Evolutionary conservation across 1,284 basidiomycete species (phyloP).

Genomic region (Puccinia horiana): DNA sequence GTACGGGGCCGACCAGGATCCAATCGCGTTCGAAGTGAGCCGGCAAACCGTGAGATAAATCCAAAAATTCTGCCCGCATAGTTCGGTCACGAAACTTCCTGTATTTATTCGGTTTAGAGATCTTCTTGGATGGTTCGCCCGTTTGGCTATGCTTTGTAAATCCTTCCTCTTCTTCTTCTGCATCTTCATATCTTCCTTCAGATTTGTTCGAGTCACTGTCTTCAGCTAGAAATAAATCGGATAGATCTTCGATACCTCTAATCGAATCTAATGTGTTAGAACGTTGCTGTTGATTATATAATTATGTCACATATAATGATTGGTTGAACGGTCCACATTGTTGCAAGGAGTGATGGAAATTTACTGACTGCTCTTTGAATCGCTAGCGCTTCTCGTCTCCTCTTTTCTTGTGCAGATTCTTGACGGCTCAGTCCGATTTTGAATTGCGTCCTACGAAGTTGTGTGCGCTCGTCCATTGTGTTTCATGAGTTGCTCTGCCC

Average conservation of each 20-base stretch:
- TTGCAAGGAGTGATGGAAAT: neutral
- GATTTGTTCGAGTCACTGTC: neutral
- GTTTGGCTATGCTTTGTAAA: neutral
- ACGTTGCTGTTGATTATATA: constrained; percentile 12
- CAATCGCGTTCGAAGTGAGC: constrained; percentile 28
- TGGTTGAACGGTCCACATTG: neutral
- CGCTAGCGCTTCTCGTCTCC: constrained; percentile 32
- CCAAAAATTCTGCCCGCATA: constrained; percentile 42
- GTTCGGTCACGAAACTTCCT: constrained; percentile 9
- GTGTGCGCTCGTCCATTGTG: constrained; percentile 15
- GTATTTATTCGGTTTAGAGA: constrained; percentile 8
- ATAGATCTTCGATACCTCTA: constrained; percentile 31
- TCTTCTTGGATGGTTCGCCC: neutral
- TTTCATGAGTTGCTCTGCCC: too few species aligned
- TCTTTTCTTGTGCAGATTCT: neutral
- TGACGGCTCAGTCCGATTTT: neutral
- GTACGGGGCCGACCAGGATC: constrained; percentile 40
- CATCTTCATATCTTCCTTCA: constrained; percentile 29
- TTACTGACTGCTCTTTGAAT: constrained; percentile 26
- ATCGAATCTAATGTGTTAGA: constrained; percentile 32
- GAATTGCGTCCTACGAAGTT: constrained; percentile 10
- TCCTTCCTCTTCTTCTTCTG: constrained; percentile 11
- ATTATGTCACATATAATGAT: neutral
- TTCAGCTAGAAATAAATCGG: neutral
- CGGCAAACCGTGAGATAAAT: constrained; percentile 32